Base-by-base conservation (phyloP, 768 basidiomycete genomes). In the Pulveroboletus frians region DNA sequence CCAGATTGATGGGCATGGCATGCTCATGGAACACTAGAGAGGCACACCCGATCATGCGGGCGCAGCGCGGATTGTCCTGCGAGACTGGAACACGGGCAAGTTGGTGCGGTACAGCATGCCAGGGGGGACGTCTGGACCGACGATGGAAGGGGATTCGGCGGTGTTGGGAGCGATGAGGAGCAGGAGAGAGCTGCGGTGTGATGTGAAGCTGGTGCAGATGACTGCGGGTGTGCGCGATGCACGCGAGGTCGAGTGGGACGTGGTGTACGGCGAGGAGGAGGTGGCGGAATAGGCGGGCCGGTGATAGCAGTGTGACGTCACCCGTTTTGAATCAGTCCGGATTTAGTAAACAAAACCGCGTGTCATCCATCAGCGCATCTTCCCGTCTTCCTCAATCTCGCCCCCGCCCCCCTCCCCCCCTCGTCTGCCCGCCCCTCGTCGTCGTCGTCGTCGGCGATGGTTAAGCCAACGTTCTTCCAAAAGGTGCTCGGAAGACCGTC, bases 11-110 rank as follows among this genome's bases (percentile, higher is more conserved):
- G 48, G 26, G 30, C 38, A 40, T 39, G 18, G 13, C 17, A 27
- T 47, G 43, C 54, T 60, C 44, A 59, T 43, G 53, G 40, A 47
- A 45, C 48, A 42, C 49, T 61, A 92, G 88, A 79, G 76, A 63
- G 91, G 89, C 39, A 75, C 77, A 21, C 69, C 81, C 10, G 92
- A 95, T 64, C 67, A 87, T 43, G 75, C 78, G 3, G 80, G 80
- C 36, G 89, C 92, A 4, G 84, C 88, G 13, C 83, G 87, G 18
- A 74, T 85, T 50, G 74, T 96, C 32, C 75, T 96, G 38, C 81
- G 86, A 9, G 92, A 95, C 69, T 96, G 92, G 92, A 80, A 75
- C 51, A 76, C 74, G 7, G 84, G 85, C 45, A 84, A 79, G 54
- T 74, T 95, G 58, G 76, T 81, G 21, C 79, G 85, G 51, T 93